A percentile compares a stretch with the other conserved stretches of the same genome.
These are phyloP conservation scores for Musa troglodytarum DNA, from an alignment of 176 grass and related monocot genomes.

Conservation along the genomic window DNA sequence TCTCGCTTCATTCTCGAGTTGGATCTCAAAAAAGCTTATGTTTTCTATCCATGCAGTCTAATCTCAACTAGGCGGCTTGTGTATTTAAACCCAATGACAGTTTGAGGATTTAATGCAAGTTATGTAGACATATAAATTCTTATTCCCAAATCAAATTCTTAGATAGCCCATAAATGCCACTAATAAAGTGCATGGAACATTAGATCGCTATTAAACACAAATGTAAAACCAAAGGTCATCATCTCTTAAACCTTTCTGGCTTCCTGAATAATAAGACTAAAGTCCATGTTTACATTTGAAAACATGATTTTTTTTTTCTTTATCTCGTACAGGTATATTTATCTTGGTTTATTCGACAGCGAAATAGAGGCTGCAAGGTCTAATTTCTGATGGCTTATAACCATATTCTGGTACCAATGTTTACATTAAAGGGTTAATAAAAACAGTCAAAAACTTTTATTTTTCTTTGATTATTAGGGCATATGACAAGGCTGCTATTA, in stretches of 20 bases:
- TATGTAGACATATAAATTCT: not conserved
- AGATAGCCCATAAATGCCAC: no score
- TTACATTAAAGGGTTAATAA: not conserved
- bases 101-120: not conserved
- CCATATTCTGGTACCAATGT: not conserved
- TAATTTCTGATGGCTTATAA: not conserved
- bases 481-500: constrained; percentile 92
- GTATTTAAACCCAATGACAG: not conserved
- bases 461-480: constrained; percentile 44
- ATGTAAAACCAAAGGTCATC: not conserved
- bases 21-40: not conserved
- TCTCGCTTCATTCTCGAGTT: constrained; percentile 2
- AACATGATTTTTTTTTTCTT: constrained; percentile 19
- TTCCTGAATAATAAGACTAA: not conserved
- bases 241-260: not conserved
- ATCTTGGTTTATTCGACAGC: constrained; percentile 94
- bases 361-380: constrained; percentile 97
- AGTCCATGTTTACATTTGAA: not conserved
- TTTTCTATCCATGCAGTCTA: constrained; percentile 1
- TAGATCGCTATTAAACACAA: not conserved
- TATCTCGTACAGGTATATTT: constrained; percentile 70
- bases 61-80: not conserved
- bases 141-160: no score
- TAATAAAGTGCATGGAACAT: no score
- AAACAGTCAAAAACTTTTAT: constrained; percentile 3